Base-by-base conservation (phyloP, 352 stramenopile genomes). In the Globisporangium nodosum region DNA sequence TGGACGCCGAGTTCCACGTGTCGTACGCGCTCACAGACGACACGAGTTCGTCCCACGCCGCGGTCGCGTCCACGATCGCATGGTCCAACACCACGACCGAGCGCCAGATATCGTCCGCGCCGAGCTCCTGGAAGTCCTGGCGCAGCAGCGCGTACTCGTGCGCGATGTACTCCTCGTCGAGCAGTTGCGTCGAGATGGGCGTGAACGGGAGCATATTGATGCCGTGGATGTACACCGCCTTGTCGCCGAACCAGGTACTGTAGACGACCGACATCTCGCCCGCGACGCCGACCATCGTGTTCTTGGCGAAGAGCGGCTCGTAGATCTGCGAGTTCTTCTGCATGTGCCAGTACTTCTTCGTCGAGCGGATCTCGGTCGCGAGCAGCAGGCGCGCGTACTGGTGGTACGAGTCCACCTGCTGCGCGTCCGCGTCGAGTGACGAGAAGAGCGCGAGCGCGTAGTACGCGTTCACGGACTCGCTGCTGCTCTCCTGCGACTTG, bases 291-390 rank as follows among this genome's bases (percentile, higher is more conserved):
- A 90, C 76, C 78, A 95, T 92, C 35, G 73, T 70, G 63, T 92
- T 92, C 58, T 77, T 66, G 20, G 83, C 72, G 57, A 93, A 95
- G 8, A 74, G 52, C 5, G 79, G 74, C 54, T 90, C 81, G 65
- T 93, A 92, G 46, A 92, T 87, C 42, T 75, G 60, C 33, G 80
- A 87, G 68, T 87, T 81, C 39, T 71, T 42, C 21, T 61, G 53
- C 77, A 99, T 98, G 57, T 98, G 96, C 94, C 95, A 99, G 79
- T 99, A 99, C 49, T 83, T 96, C 65, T 98, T 93, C 30, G 93
- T 87, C 18, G 90, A 90, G 5, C 92, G 94, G 33, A 98, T 56
- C 73, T 98, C 95, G 42, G 81, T 94, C 8, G 93, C 90, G 13
- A 99, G 73, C 31, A 98, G 72, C 21, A 98, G 66, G 16, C 89